Base-by-base conservation (phyloP, 2,329 filamentous ascomycete genomes). In the Elsinoe batatas region DNA sequence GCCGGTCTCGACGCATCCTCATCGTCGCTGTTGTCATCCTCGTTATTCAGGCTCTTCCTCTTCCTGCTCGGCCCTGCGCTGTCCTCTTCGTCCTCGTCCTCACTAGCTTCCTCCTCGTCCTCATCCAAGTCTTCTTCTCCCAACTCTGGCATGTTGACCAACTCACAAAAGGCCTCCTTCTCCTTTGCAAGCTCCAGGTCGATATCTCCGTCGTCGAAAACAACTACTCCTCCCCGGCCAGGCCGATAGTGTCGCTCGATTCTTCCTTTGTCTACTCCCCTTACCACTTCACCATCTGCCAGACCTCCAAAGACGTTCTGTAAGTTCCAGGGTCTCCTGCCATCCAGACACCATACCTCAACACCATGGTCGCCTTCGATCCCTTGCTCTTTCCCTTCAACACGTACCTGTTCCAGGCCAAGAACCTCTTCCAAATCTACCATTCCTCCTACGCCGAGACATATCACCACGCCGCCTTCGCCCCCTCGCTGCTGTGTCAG, bases 191-290 rank as follows among this genome's bases (percentile, higher is more conserved):
- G 74, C 33, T 91, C 87, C 62, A 91, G 87, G 62, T 91, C 87
- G 51, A 98, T 91, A 68, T 98, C 93, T 1, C 91, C 93, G 66
- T 97, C 93, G 65, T 97, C 93, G 68, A 93, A 95, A 1, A 96
- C 90, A 58, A 98, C 81, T 40, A 98, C 87, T 0, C 93, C 93
- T 15, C 91, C 91, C 65, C 80, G 85, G 30, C 88, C 87, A 4
- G 87, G 82, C 60, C 81, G 84, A 67, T 94, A 96, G 0, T 78
- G 74, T 12, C 81, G 79, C 22, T 80, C 77, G 51, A 97, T 80
- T 56, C 82, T 82, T 1, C 91, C 91, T 43, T 82, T 82, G 17
- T 81, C 78, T 2, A 95, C 82, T 7, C 91, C 90, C 10, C 71
- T 65, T 5, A 81, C 80, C 18, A 80, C 74, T 32, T 62, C 61